A percentile compares a stretch with the other conserved stretches of the same genome.
These are phyloP conservation scores for Nymphaea thermarum DNA, from an alignment of 164 flowering plant genomes.

Conservation along the genomic window DNA sequence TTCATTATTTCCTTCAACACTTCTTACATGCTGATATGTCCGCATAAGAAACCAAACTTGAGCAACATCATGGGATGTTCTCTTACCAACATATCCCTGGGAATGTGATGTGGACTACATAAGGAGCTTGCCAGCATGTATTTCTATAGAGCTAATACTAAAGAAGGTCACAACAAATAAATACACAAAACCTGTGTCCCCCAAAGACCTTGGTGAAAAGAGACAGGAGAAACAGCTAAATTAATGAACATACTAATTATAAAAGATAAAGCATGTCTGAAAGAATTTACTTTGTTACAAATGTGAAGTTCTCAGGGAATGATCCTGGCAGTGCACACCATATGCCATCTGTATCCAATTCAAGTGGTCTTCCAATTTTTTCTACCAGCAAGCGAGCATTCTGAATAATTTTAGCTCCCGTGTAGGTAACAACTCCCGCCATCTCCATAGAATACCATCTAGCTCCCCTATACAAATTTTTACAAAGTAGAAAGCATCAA, in stretches of 20 bases:
- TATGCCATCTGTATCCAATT: slow-evolving; percentile 97
- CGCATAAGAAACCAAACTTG: too few relatives aligned
- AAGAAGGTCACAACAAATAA: too few relatives aligned
- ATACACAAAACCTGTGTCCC: too few relatives aligned
- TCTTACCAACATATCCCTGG: too few relatives aligned
- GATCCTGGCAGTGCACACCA: slow-evolving; percentile 99
- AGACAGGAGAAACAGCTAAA: background rate
- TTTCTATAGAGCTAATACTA: too few relatives aligned
- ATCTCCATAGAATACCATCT: slow-evolving; percentile 99
- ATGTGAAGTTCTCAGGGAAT: slow-evolving; percentile 96
- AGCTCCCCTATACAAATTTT: slow-evolving; percentile 61
- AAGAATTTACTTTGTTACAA: slow-evolving; percentile 55
- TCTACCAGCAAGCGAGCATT: slow-evolving; percentile 94
- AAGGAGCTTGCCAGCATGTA: too few relatives aligned
- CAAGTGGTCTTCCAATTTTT: slow-evolving; percentile 94
- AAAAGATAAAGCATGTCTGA: background rate
- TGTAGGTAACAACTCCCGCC: slow-evolving; percentile 99
- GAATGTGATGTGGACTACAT: too few relatives aligned
- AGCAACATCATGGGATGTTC: too few relatives aligned
- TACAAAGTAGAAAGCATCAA: background rate
- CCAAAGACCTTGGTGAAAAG: too few relatives aligned
- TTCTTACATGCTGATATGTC: too few relatives aligned
- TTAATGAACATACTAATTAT: background rate
- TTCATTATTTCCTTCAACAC: too few relatives aligned
- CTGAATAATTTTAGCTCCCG: slow-evolving; percentile 98